Evolutionary conservation across 2,329 filamentous ascomycete genomes (phyloP).

Genomic region (Zymoseptoria brevis): DNA sequence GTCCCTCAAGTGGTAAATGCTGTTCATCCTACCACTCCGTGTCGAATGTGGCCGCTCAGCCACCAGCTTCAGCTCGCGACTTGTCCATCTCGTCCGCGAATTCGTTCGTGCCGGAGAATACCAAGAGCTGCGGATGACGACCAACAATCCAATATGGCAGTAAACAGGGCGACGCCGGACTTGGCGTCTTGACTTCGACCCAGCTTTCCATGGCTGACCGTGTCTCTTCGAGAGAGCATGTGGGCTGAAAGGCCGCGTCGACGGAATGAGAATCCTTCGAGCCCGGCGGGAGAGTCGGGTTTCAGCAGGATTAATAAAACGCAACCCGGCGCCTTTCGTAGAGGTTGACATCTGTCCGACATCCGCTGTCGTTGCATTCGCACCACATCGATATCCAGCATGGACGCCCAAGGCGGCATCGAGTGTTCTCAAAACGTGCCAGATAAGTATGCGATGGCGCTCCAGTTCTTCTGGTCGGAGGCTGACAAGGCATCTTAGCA

Average conservation of each 20-base stretch:
- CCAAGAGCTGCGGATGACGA: background rate
- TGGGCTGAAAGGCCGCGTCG: background rate
- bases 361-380: background rate
- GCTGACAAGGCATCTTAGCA: background rate
- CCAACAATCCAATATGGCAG: background rate
- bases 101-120: background rate
- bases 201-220: background rate
- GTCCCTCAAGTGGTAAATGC: too few relatives aligned
- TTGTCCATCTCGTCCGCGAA: background rate
- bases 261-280: background rate
- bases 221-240: background rate
- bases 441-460: background rate
- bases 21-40: too few relatives aligned
- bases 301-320: background rate
- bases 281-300: background rate
- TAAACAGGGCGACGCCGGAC: background rate
- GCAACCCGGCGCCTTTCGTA: background rate
- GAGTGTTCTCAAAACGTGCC: background rate
- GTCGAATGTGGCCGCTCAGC: too few relatives aligned
- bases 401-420: background rate
- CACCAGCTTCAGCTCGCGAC: too few relatives aligned
- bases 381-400: background rate
- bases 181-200: background rate
- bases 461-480: background rate
- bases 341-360: too few relatives aligned